These are phyloP conservation scores for Aschersonia sp. DNA, from an alignment of 2,329 filamentous ascomycete species.

Conservation along the genomic window DNA sequence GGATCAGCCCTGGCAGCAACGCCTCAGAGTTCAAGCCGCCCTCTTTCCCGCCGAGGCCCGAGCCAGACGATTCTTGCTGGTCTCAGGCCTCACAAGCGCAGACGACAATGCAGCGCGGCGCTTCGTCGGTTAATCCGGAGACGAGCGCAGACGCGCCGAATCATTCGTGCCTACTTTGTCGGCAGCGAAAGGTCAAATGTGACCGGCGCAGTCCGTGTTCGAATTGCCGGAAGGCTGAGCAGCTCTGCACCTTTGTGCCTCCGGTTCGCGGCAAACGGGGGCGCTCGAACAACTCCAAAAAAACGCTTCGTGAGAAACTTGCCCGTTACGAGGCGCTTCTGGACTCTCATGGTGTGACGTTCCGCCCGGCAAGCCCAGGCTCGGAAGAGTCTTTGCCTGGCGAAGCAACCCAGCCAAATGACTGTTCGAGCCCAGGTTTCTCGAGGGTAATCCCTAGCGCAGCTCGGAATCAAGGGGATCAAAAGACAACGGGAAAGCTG, in stretches of 20 bases:
- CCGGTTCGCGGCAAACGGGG: slow-evolving; percentile 15
- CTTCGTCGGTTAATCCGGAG: background rate
- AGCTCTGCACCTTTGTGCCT: slow-evolving; percentile 18
- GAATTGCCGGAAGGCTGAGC: slow-evolving; percentile 24
- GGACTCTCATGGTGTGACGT: slow-evolving; percentile 2
- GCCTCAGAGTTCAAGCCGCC: no score
- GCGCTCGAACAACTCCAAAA: slow-evolving; percentile 6
- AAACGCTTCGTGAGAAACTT: slow-evolving; percentile 45
- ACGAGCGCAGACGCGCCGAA: background rate
- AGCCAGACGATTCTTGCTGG: no score
- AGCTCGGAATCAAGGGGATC: background rate
- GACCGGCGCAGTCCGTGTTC: slow-evolving; percentile 24
- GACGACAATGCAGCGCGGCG: background rate
- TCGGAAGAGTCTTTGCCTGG: background rate
- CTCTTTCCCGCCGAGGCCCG: no score
- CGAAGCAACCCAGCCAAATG: background rate
- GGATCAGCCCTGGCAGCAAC: no score
- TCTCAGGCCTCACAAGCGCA: no score
- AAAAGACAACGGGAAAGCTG: background rate
- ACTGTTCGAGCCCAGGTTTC: background rate
- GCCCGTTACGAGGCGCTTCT: slow-evolving; percentile 36
- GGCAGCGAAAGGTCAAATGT: slow-evolving; percentile 26
- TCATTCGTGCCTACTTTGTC: slow-evolving; percentile 19
- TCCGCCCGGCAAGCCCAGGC: background rate
- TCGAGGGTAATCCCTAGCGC: background rate